Conservation (phyloP, 306 rosid species). For the Lablab purpureus region DNA sequence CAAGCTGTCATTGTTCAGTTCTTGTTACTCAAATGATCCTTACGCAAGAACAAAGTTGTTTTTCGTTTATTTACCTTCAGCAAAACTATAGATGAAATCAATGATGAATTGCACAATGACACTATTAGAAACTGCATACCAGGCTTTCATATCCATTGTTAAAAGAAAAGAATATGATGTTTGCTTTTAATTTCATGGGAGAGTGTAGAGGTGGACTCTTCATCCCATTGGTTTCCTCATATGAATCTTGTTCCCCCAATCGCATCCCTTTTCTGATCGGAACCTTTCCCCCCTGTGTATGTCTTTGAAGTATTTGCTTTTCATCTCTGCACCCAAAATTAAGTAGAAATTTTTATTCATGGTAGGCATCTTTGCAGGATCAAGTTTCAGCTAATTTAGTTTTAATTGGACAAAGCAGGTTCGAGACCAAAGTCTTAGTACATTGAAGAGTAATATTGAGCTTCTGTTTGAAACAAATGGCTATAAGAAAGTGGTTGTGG, state of each 20-base stretch:
- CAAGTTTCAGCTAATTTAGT: conserved; percentile 47
- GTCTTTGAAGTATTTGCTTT: not conserved
- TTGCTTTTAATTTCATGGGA: conserved; percentile 7
- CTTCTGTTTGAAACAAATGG: conserved; percentile 72
- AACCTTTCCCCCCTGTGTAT: not conserved
- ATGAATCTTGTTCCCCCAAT: not conserved
- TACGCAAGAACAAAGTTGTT: not conserved
- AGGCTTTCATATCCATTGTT: not conserved
- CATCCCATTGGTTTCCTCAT: not conserved
- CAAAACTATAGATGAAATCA: conserved; percentile 6
- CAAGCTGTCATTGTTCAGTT: not conserved
- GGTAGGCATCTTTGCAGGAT: not conserved
- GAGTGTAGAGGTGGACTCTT: not conserved
- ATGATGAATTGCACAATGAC: not conserved
- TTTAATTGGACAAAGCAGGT: conserved; percentile 61
- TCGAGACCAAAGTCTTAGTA: conserved; percentile 76
- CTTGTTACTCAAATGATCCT: conserved; percentile 11
- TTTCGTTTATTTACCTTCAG: not conserved
- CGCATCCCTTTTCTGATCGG: not conserved
- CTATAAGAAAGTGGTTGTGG: conserved; percentile 79
- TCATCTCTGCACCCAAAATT: conserved; percentile 12
- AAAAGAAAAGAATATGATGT: not conserved
- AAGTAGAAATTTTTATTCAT: conserved; percentile 1
- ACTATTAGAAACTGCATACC: not conserved
- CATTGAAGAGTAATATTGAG: conserved; percentile 87